phyloP scores from a whole-genome alignment of 306 rosid genomes.

The Quercus alba region DNA sequence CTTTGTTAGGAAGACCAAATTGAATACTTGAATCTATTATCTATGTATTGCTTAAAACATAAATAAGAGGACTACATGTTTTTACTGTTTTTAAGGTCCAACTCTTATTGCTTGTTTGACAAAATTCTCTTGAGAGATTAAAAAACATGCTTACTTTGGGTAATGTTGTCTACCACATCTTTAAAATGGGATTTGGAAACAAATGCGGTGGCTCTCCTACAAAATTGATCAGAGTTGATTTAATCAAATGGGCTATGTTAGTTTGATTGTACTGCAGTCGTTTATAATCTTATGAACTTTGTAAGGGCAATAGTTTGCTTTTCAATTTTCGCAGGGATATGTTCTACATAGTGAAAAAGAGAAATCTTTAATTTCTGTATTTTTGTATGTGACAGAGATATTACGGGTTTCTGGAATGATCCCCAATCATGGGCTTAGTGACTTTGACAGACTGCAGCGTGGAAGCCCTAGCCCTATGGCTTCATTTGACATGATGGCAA shows the following conservation, averaged over 20 bases:
- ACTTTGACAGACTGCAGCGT: constrained; percentile 37
- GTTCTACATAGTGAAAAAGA: background rate
- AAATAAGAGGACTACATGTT: too few species aligned
- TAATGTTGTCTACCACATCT: too few species aligned
- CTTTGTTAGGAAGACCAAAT: background rate
- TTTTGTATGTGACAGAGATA: constrained; percentile 35
- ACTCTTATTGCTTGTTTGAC: too few species aligned
- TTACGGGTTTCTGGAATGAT: constrained; percentile 39
- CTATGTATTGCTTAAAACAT: too few species aligned
- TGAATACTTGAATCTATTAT: too few species aligned
- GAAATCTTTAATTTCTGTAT: constrained; percentile 10
- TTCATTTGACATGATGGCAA: constrained; percentile 35
- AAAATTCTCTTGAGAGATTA: too few species aligned
- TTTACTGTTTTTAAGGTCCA: too few species aligned
- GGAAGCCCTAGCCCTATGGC: constrained; percentile 32
- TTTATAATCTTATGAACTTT: background rate
- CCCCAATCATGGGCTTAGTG: constrained; percentile 42
- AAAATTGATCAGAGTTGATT: too few species aligned
- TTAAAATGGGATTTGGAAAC: too few species aligned
- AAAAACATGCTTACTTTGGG: too few species aligned
- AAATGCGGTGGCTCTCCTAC: too few species aligned
- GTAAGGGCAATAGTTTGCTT: background rate
- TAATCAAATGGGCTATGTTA: too few species aligned
- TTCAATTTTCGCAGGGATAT: background rate
- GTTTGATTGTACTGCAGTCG: background rate